These are phyloP conservation scores for Talaromyces funiculosus DNA, from an alignment of 2,329 filamentous ascomycete species.

Conservation along the genomic window DNA sequence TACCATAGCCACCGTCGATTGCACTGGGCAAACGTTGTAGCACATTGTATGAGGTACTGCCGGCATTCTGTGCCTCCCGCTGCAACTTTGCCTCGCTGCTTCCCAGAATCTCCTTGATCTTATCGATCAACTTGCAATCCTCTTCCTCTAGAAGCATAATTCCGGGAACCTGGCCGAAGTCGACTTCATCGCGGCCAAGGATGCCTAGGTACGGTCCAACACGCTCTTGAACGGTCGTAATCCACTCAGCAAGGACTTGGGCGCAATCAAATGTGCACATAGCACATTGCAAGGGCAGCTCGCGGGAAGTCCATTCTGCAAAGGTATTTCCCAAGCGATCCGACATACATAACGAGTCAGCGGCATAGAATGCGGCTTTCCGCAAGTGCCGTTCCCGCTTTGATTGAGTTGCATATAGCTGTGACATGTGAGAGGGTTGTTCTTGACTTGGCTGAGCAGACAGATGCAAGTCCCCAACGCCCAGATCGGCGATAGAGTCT, in stretches of 20 bases:
- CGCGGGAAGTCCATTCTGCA: slow-evolving; percentile 73
- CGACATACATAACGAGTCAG: slow-evolving; percentile 82
- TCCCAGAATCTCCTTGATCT: slow-evolving; percentile 71
- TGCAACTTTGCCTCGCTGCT: slow-evolving; percentile 76
- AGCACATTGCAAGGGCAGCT: slow-evolving; percentile 82
- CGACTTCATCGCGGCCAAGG: slow-evolving; percentile 74
- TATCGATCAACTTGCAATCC: slow-evolving; percentile 76
- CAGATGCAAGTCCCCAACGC: slow-evolving; percentile 32
- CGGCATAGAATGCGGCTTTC: slow-evolving; percentile 92
- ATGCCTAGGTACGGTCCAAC: slow-evolving; percentile 86
- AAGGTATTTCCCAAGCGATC: slow-evolving; percentile 81
- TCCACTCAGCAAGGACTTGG: slow-evolving; percentile 91
- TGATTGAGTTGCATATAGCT: slow-evolving; percentile 40
- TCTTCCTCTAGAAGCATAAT: slow-evolving; percentile 90
- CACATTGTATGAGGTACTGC: slow-evolving; percentile 47
- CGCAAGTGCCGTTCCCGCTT: slow-evolving; percentile 81
- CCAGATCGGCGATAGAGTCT: slow-evolving; percentile 33
- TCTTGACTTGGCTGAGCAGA: slow-evolving; percentile 33
- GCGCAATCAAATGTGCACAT: slow-evolving; percentile 92
- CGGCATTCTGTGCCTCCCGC: slow-evolving; percentile 50
- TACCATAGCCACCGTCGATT: slow-evolving; percentile 69
- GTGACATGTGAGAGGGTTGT: slow-evolving; percentile 24
- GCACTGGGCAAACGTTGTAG: slow-evolving; percentile 52
- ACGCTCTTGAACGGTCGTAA: slow-evolving; percentile 85
- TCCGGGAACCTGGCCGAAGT: slow-evolving; percentile 72